Evolutionary conservation across 2,329 filamentous ascomycete genomes (phyloP).

Genomic region (Xylariaceae sp.): DNA sequence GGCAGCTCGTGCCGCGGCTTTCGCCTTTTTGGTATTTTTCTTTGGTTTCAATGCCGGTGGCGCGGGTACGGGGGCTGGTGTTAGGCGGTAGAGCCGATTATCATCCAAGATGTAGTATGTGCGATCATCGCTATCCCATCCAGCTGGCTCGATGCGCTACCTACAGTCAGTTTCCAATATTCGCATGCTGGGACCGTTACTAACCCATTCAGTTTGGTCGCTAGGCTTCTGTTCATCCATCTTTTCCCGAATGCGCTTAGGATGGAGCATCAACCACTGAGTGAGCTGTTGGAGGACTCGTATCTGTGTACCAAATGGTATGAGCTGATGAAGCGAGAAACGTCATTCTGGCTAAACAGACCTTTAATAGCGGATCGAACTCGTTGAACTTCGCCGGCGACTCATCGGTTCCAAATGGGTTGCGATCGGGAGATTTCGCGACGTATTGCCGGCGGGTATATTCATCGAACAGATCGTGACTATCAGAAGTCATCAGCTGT

Average conservation of each 20-base stretch:
- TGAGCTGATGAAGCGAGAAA: slow-evolving; percentile 2
- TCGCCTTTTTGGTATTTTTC: slow-evolving; percentile 61
- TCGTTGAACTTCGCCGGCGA: slow-evolving; percentile 67
- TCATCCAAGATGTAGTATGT: slow-evolving; percentile 90
- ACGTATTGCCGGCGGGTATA: slow-evolving; percentile 86
- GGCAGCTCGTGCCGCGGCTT: slow-evolving; percentile 58
- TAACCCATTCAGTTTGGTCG: slow-evolving; percentile 80
- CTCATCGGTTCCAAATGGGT: slow-evolving; percentile 80
- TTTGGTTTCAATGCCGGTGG: slow-evolving; percentile 52
- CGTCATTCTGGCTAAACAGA: slow-evolving; percentile 29
- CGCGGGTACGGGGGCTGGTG: slow-evolving; percentile 62
- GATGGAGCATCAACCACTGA: slow-evolving; percentile 80
- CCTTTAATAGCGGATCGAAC: slow-evolving; percentile 78
- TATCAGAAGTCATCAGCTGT: slow-evolving; percentile 35
- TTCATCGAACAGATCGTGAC: slow-evolving; percentile 84
- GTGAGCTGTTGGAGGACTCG: slow-evolving; percentile 82
- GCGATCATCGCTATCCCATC: slow-evolving; percentile 83
- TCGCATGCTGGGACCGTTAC: slow-evolving; percentile 36
- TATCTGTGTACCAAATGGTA: slow-evolving; percentile 43
- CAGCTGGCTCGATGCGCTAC: slow-evolving; percentile 72
- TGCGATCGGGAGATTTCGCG: slow-evolving; percentile 70
- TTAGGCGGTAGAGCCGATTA: slow-evolving; percentile 83
- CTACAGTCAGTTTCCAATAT: slow-evolving; percentile 29
- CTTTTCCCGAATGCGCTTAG: slow-evolving; percentile 78
- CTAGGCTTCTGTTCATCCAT: slow-evolving; percentile 77